phyloP scores from a whole-genome alignment of 441 rosid genomes.

The Gossypium lobatum region DNA sequence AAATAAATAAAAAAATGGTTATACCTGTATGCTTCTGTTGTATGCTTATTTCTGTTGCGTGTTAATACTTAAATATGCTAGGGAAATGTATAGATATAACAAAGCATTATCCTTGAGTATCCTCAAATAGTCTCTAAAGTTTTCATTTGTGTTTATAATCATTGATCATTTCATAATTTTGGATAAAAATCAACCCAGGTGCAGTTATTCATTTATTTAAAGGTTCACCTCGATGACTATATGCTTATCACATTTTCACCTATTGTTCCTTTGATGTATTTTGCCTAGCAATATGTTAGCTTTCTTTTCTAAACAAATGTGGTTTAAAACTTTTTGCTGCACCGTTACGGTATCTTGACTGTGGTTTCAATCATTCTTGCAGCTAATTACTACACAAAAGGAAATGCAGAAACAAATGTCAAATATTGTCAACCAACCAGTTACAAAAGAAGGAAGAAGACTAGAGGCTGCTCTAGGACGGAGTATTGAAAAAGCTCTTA shows the following conservation, averaged over 20 bases:
- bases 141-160: neutral
- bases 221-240: neutral
- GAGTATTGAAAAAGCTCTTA: constrained; percentile 59
- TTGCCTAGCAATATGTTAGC: neutral
- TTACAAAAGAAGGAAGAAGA: constrained; percentile 74
- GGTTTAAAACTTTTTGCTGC: constrained; percentile 4
- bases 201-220: neutral
- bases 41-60: neutral
- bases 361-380: constrained; percentile 17
- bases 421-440: constrained; percentile 42
- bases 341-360: neutral
- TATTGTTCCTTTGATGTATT: neutral
- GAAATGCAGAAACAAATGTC: constrained; percentile 83
- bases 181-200: neutral
- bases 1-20: neutral
- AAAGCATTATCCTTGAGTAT: neutral
- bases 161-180: neutral
- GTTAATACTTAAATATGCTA: neutral
- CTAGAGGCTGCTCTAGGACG: constrained; percentile 71
- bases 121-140: neutral
- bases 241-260: neutral
- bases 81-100: neutral
- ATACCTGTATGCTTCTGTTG: neutral
- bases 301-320: neutral
- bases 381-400: constrained; percentile 60